phyloP scores from a whole-genome alignment of 495 filamentous ascomycete species.

The Cryomyces minteri region DNA sequence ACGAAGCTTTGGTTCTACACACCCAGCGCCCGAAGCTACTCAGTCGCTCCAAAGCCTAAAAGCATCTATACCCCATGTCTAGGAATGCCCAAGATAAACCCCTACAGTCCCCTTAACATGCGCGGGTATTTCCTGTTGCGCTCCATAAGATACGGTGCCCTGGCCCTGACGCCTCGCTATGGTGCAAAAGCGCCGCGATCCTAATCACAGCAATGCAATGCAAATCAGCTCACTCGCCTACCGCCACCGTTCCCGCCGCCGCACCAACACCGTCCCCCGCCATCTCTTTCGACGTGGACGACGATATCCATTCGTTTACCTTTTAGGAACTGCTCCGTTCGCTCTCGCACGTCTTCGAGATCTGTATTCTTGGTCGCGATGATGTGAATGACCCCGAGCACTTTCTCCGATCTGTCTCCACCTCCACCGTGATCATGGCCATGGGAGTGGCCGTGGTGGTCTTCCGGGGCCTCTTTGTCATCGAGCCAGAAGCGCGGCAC shows the following conservation, averaged over 20 bases:
- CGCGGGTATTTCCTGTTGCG: no score
- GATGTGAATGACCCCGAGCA: slow-evolving; percentile 24
- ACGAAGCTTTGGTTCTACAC: no score
- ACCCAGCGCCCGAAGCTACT: no score
- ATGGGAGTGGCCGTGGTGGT: slow-evolving; percentile 16
- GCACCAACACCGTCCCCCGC: slow-evolving; percentile 21
- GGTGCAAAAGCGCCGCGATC: no score
- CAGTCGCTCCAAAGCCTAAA: no score
- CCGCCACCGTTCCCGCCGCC: slow-evolving; percentile 9
- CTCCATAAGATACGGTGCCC: no score
- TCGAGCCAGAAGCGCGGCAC: slow-evolving; percentile 92
- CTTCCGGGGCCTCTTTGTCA: slow-evolving; percentile 33
- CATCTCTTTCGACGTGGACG: slow-evolving; percentile 22
- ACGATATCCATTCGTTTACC: slow-evolving; percentile 20
- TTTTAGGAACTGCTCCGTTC: slow-evolving; percentile 17
- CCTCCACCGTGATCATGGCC: slow-evolving; percentile 3
- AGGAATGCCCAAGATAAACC: no score
- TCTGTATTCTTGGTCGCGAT: slow-evolving; percentile 14
- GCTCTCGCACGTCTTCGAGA: slow-evolving; percentile 21
- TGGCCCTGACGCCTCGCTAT: no score
- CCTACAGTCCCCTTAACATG: no score
- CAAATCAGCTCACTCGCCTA: no score
- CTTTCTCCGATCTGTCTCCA: slow-evolving; percentile 3
- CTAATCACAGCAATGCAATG: no score
- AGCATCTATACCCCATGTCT: no score